These are phyloP conservation scores for Gossypium bickii DNA, from an alignment of 345 rosid genomes.

Conservation along the genomic window DNA sequence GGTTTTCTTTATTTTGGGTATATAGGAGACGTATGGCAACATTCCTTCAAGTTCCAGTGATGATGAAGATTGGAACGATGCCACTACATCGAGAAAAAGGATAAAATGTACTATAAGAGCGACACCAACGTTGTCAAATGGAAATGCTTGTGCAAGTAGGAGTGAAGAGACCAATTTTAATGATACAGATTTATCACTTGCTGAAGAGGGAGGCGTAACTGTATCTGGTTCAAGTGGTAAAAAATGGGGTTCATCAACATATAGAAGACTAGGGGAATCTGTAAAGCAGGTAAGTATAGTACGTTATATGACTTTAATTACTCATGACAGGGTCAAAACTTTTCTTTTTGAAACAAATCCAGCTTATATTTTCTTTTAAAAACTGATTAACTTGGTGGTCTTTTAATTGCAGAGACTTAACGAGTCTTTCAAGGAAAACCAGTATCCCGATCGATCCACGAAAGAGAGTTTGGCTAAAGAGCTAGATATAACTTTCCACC, in stretches of 20 bases:
- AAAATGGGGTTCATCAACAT: conserved; percentile 28
- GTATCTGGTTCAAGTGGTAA: conserved; percentile 27
- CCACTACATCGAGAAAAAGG: conserved; percentile 34
- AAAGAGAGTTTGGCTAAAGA: conserved; percentile 65
- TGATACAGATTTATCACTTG: conserved; percentile 16
- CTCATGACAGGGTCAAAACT: background rate
- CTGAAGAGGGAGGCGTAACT: conserved; percentile 21
- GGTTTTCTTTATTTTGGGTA: conserved; percentile 22
- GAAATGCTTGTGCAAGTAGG: conserved; percentile 17
- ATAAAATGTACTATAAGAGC: conserved; percentile 26
- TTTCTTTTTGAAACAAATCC: background rate
- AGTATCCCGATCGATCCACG: conserved; percentile 58
- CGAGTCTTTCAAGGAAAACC: conserved; percentile 53
- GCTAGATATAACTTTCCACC: conserved; percentile 51
- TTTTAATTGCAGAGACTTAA: conserved; percentile 52
- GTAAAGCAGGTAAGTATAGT: conserved; percentile 51
- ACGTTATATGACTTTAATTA: background rate
- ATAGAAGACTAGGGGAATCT: conserved; percentile 51
- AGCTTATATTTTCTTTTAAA: background rate
- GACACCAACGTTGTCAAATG: conserved; percentile 30
- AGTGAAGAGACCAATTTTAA: conserved; percentile 22
- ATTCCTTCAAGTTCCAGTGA: conserved; percentile 42
- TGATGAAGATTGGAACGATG: conserved; percentile 58
- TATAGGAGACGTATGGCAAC: conserved; percentile 76
- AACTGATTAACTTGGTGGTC: background rate